These are phyloP conservation scores for Mycena maculata DNA, from an alignment of 768 basidiomycete species.

Conservation along the genomic window DNA sequence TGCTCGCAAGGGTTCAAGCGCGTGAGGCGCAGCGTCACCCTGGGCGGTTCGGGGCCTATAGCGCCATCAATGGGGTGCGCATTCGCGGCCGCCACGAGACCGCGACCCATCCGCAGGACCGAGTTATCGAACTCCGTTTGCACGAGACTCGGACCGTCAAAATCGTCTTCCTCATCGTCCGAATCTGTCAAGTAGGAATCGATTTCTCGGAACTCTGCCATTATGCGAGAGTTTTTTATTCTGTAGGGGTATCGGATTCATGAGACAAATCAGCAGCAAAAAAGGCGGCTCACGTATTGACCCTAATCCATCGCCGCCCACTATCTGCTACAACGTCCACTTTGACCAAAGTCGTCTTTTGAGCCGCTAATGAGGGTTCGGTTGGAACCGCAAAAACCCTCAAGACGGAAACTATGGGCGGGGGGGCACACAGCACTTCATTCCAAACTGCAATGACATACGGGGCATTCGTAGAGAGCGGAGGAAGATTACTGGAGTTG, in stretches of 20 bases:
- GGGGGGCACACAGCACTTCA: slow-evolving; percentile 72
- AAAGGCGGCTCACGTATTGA: slow-evolving; percentile 80
- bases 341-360: slow-evolving; percentile 62
- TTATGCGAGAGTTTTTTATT: slow-evolving; percentile 79
- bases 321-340: slow-evolving; percentile 85
- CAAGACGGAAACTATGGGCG: slow-evolving; percentile 69
- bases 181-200: slow-evolving; percentile 82
- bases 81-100: slow-evolving; percentile 72
- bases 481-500: slow-evolving; percentile 54
- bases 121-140: slow-evolving; percentile 77
- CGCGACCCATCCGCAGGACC: slow-evolving; percentile 75
- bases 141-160: slow-evolving; percentile 52
- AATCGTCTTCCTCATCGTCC: slow-evolving; percentile 59
- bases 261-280: slow-evolving; percentile 9
- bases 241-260: slow-evolving; percentile 52
- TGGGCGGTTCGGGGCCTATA: slow-evolving; percentile 49
- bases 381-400: slow-evolving; percentile 56
- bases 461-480: slow-evolving; percentile 81
- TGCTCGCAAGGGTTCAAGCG: slow-evolving; percentile 63
- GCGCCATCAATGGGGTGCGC: slow-evolving; percentile 61
- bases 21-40: slow-evolving; percentile 74
- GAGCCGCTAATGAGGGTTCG: slow-evolving; percentile 34
- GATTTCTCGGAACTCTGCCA: slow-evolving; percentile 85
- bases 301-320: slow-evolving; percentile 82
- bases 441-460: slow-evolving; percentile 81